Evolutionary conservation across 2,329 filamentous ascomycete genomes (phyloP).

Genomic region (Aspergillus pseudoviridinutans): DNA sequence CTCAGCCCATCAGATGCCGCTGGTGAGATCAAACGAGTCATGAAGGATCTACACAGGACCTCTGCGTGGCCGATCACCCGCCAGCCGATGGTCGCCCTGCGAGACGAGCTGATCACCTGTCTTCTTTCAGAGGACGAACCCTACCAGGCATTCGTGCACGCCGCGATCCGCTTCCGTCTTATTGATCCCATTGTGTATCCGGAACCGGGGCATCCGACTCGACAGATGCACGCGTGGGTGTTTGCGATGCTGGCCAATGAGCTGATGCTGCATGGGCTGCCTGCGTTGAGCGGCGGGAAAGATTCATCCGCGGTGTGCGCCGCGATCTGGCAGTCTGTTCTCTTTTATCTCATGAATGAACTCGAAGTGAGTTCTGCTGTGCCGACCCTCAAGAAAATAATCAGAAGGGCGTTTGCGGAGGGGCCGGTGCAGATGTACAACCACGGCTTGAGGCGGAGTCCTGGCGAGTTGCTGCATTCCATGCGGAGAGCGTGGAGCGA

Average conservation of each 20-base stretch:
- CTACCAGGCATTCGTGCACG: conserved; percentile 48
- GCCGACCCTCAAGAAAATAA: conserved; percentile 27
- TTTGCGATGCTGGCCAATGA: conserved; percentile 29
- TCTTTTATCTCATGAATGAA: conserved; percentile 17
- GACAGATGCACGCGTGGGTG: conserved; percentile 46
- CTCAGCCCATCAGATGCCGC: conserved; percentile 27
- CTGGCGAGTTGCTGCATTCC: conserved; percentile 16
- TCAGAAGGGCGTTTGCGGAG: conserved; percentile 22
- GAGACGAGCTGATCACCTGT: conserved; percentile 51
- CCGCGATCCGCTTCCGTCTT: conserved; percentile 48
- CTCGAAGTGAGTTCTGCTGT: conserved; percentile 25
- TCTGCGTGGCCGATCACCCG: conserved; percentile 46
- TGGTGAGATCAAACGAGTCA: conserved; percentile 33
- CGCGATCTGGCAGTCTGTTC: not conserved
- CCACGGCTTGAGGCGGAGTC: conserved; percentile 16
- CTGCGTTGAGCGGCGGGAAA: not conserved
- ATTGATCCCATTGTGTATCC: conserved; percentile 52
- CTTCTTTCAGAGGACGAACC: conserved; percentile 44
- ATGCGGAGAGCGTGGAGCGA: conserved; percentile 47
- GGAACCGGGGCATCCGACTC: conserved; percentile 49
- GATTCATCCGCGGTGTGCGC: not conserved
- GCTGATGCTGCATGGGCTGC: conserved; percentile 22
- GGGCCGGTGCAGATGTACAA: conserved; percentile 7
- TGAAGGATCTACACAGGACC: conserved; percentile 39
- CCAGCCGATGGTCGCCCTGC: conserved; percentile 53